Conservation (phyloP, 2,329 filamentous ascomycete genomes). For the Paradendryphiella salina region DNA sequence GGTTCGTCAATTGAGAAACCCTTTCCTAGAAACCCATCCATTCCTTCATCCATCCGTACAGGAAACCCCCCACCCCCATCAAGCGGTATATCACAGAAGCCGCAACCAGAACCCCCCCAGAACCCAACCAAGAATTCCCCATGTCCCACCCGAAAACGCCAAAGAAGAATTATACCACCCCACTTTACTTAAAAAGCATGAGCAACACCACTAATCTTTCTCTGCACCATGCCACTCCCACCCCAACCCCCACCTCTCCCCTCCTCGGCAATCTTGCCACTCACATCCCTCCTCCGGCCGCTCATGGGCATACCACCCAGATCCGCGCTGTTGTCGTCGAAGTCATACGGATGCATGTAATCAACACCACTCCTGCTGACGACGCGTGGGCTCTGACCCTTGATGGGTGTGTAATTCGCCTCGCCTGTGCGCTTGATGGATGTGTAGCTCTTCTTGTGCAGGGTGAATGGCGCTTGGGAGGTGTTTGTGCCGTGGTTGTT, state of each 20-base stretch:
- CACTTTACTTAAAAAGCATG: conserved; percentile 7
- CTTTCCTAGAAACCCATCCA: no score
- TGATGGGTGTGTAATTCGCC: conserved; percentile 32
- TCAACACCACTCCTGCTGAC: conserved; percentile 54
- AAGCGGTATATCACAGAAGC: neutral
- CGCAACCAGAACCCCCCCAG: neutral
- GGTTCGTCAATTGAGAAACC: no score
- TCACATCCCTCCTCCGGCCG: conserved; percentile 58
- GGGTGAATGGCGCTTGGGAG: conserved; percentile 25
- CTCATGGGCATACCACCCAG: conserved; percentile 25
- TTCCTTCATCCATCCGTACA: no score
- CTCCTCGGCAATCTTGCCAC: conserved; percentile 74
- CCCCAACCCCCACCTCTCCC: conserved; percentile 56
- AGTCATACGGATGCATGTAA: conserved; percentile 45
- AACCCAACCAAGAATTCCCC: neutral
- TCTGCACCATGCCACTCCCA: conserved; percentile 38
- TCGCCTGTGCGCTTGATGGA: conserved; percentile 42
- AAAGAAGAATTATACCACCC: neutral
- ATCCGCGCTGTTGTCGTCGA: conserved; percentile 39
- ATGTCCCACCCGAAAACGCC: neutral
- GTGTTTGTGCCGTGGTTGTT: conserved; percentile 14
- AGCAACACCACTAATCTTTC: conserved; percentile 49
- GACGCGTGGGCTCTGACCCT: conserved; percentile 48
- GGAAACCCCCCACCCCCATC: no score
- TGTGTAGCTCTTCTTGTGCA: conserved; percentile 41